These are phyloP conservation scores for Agaricales sp. DNA, from an alignment of 1,284 basidiomycete species.

Conservation along the genomic window DNA sequence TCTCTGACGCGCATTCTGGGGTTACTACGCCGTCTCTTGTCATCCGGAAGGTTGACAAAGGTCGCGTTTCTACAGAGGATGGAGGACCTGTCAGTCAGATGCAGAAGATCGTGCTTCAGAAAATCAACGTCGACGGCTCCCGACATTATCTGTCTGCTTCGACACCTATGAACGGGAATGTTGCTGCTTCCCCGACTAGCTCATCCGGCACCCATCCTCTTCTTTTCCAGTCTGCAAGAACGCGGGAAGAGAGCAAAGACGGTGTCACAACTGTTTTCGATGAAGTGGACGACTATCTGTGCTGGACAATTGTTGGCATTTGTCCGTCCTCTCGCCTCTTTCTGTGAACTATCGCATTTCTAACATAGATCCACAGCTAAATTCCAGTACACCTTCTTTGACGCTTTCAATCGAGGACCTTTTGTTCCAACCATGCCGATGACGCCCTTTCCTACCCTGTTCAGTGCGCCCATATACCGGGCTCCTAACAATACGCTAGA, in stretches of 20 bases:
- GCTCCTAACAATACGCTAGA: slow-evolving; percentile 67
- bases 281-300: slow-evolving; percentile 89
- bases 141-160: slow-evolving; percentile 76
- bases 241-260: slow-evolving; percentile 67
- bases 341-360: slow-evolving; percentile 10
- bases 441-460: slow-evolving; percentile 83
- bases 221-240: slow-evolving; percentile 65
- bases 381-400: slow-evolving; percentile 92
- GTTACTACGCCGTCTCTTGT: slow-evolving; percentile 80
- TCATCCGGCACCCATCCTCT: slow-evolving; percentile 71
- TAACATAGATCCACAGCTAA: slow-evolving; percentile 44
- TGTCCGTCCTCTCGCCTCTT: slow-evolving; percentile 45
- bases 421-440: slow-evolving; percentile 70
- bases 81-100: slow-evolving; percentile 92
- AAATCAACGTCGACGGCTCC: slow-evolving; percentile 70
- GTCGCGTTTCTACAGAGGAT: slow-evolving; percentile 71
- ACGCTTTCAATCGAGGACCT: slow-evolving; percentile 72
- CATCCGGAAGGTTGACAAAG: slow-evolving; percentile 90
- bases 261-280: slow-evolving; percentile 61
- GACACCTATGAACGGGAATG: slow-evolving; percentile 66
- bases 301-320: slow-evolving; percentile 94
- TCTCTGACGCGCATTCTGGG: slow-evolving; percentile 79
- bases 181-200: slow-evolving; percentile 55
- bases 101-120: slow-evolving; percentile 89
- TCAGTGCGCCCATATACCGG: slow-evolving; percentile 70